These are phyloP conservation scores for Triticum turgidum DNA, from an alignment of 176 grass and related monocot genomes.

Conservation along the genomic window DNA sequence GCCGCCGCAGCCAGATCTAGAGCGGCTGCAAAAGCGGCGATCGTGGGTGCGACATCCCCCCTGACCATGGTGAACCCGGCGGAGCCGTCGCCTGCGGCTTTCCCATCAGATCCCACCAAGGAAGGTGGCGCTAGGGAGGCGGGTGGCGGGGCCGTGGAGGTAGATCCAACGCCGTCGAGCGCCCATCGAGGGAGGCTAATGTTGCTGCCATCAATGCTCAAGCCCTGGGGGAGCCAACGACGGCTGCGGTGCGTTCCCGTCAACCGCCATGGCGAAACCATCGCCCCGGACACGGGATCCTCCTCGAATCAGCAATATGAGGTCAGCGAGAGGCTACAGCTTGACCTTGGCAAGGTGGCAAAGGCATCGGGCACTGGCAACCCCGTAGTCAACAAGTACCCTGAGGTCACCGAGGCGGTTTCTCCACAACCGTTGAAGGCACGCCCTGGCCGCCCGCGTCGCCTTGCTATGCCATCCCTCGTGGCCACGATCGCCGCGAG, in stretches of 20 bases:
- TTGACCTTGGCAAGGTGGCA: constrained; percentile 34
- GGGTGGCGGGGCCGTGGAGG: constrained; percentile 2
- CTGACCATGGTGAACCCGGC: constrained; percentile 48
- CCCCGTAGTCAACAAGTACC: background rate
- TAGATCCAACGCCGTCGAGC: background rate
- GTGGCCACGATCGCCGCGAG: background rate
- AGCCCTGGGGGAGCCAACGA: constrained; percentile 62
- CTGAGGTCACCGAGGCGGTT: background rate
- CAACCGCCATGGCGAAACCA: constrained; percentile 30
- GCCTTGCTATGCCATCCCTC: background rate
- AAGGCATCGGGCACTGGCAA: background rate
- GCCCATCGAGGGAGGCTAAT: constrained; percentile 15
- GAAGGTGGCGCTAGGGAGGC: constrained; percentile 15
- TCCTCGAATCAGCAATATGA: constrained; percentile 30
- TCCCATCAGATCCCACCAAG: constrained; percentile 47
- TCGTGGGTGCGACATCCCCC: background rate
- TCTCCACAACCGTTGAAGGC: constrained; percentile 47
- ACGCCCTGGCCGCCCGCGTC: constrained; percentile 29
- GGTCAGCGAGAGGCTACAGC: constrained; percentile 36
- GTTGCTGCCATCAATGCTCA: constrained; percentile 48
- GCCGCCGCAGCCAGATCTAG: background rate
- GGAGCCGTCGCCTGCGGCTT: constrained; percentile 12
- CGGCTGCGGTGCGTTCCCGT: constrained; percentile 43
- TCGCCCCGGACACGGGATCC: constrained; percentile 7
- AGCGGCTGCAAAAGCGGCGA: background rate